Base-by-base conservation (phyloP, 768 basidiomycete genomes). In the Coprinellus micaceus region DNA sequence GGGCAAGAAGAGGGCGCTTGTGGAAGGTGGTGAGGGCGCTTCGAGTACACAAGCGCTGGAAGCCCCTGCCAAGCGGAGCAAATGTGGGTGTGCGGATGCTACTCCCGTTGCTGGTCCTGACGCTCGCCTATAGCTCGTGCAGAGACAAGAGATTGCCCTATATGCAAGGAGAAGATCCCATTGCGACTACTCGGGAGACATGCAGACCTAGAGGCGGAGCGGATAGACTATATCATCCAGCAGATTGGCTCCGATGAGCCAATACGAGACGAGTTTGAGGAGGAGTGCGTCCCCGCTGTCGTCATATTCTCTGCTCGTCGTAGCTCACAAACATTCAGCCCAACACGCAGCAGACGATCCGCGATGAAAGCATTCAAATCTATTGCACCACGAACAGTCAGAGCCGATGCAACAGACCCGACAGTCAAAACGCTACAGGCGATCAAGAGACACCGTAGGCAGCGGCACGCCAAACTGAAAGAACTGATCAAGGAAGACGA, bases 101-200 rank as follows among this genome's bases (percentile, higher is more conserved):
- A 26, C 4, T 6, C 4, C n/a, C 28, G 24, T 24, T 10, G 37
- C 37, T 41, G 41, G 48, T 52, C 41, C 50, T 51, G 49, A 37
- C 4, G 30, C 5, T 39, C 21, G 6, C 22, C 10, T 47, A 11
- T 56, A 89, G 88, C 77, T 3, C 82, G 85, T 43, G 89, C 86
- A 17, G 89, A 91, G 65, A 92, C 88, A 2, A 77, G 83, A 56
- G 74, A 74, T 57, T 93, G 90, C 64, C 91, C 90, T 1, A 81
- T 87, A 37, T 93, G 90, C 69, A 72, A 77, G 13, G 89, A 92
- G 66, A 66, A 66, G 37, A 86, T 93, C 40, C 89, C 90, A 13
- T 64, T 90, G 22, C 84, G 89, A 12, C 76, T 91, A n/a, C 75
- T 92, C 15, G 75, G 74, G 2, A 76, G 73, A 54, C 91, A 92